A percentile compares a stretch with the other conserved stretches of the same genome.
These are phyloP conservation scores for Aspergillus pseudoterreus DNA, from an alignment of 2,329 filamentous ascomycete species.

Conservation along the genomic window DNA sequence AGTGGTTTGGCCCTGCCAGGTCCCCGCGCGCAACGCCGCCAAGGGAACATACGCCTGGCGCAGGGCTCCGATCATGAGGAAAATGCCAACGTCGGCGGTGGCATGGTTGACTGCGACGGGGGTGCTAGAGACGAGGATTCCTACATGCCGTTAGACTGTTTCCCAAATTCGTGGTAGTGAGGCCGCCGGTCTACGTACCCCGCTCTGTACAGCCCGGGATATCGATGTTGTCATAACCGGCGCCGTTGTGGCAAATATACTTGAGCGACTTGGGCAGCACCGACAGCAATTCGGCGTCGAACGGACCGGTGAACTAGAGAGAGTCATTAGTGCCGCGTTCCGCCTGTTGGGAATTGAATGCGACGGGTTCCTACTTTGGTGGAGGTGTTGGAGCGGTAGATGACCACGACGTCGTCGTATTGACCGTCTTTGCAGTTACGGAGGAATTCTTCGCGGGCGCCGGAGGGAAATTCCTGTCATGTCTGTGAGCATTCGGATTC, in stretches of 20 bases:
- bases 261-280: slow-evolving; percentile 44
- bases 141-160: slow-evolving; percentile 12
- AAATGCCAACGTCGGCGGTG: slow-evolving; percentile 46
- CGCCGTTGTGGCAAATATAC: slow-evolving; percentile 54
- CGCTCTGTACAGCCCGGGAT: slow-evolving; percentile 49
- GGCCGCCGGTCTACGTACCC: slow-evolving; percentile 19
- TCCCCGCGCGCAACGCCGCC: slow-evolving; percentile 38
- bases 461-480: slow-evolving; percentile 51
- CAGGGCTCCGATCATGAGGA: slow-evolving; percentile 46
- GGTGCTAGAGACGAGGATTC: slow-evolving; percentile 43
- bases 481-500: background rate
- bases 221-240: slow-evolving; percentile 61
- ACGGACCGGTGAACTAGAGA: slow-evolving; percentile 42
- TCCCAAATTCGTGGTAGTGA: background rate
- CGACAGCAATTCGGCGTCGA: slow-evolving; percentile 46
- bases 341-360: background rate
- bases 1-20: slow-evolving; percentile 40
- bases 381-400: slow-evolving; percentile 58
- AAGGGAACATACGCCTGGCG: slow-evolving; percentile 42
- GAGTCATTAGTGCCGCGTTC: background rate
- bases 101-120: slow-evolving; percentile 46
- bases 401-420: slow-evolving; percentile 53
- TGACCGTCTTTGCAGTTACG: slow-evolving; percentile 52
- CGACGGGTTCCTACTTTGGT: slow-evolving; percentile 35
- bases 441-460: slow-evolving; percentile 54